Evolutionary conservation across 2,329 filamentous ascomycete genomes (phyloP).

Genomic region (Thermothelomyces thermophilus): DNA sequence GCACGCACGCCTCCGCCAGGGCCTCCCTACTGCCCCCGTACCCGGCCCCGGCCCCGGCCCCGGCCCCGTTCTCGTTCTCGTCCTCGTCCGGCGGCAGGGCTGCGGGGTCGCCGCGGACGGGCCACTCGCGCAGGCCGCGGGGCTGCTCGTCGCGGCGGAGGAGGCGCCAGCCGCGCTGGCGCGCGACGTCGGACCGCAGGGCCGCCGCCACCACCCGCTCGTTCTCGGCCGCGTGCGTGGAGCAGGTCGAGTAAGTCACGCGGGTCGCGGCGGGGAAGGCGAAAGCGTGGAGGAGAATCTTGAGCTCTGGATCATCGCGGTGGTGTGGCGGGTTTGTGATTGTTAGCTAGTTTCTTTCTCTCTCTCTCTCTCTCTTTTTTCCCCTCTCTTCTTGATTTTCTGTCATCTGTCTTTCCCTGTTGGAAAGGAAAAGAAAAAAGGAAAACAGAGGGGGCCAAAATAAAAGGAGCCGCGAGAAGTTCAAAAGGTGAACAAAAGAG

Average conservation of each 20-base stretch:
- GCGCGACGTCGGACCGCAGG: conserved; percentile 60
- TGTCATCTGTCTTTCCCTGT: no score
- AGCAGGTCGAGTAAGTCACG: conserved; percentile 93
- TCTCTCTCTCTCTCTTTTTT: no score
- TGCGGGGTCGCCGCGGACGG: conserved; percentile 52
- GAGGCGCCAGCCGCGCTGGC: conserved; percentile 68
- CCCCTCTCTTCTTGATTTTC: no score
- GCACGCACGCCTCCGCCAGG: conserved; percentile 68
- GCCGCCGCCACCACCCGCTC: conserved; percentile 74
- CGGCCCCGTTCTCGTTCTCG: no score
- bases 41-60: no score
- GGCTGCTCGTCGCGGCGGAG: conserved; percentile 66
- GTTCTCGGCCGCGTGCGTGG: conserved; percentile 80
- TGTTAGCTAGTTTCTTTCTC: background rate
- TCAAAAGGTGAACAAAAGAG: no score
- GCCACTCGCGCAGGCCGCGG: conserved; percentile 68
- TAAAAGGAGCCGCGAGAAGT: no score
- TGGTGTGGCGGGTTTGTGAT: no score
- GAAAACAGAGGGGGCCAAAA: background rate
- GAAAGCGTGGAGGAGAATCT: conserved; percentile 77
- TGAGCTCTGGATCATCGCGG: no score
- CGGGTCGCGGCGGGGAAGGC: conserved; percentile 66
- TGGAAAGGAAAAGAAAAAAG: no score
- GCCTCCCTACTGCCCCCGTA: conserved; percentile 33
- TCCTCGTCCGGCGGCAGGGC: conserved; percentile 24